These are phyloP conservation scores for Lentinula guzmanii DNA, from an alignment of 768 basidiomycete genomes.

Conservation along the genomic window DNA sequence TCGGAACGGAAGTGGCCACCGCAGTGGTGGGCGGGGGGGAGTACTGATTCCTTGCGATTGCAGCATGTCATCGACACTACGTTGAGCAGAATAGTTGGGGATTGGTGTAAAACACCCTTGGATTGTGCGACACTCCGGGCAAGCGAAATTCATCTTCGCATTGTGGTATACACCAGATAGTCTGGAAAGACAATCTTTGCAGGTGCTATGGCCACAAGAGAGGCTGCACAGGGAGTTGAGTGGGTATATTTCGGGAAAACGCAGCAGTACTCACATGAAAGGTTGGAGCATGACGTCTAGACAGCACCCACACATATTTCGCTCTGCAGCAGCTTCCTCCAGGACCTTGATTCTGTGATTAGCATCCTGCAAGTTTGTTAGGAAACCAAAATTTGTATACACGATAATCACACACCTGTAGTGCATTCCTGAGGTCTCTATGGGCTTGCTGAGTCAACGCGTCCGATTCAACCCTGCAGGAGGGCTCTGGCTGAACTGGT, in stretches of 20 bases:
- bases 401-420: too few species aligned
- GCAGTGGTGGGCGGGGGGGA: neutral
- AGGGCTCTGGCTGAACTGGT: too few species aligned
- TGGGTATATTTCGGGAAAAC: neutral
- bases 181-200: neutral
- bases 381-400: neutral
- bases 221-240: neutral
- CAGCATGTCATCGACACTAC: neutral
- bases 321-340: too few species aligned
- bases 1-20: neutral
- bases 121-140: neutral
- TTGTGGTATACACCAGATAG: neutral
- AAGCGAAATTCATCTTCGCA: neutral
- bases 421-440: too few species aligned
- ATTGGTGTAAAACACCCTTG: neutral
- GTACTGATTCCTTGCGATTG: neutral
- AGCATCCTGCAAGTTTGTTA: neutral
- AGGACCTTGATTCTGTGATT: too few species aligned
- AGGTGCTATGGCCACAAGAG: neutral
- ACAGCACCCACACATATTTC: too few species aligned
- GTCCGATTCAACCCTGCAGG: too few species aligned
- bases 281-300: neutral
- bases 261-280: neutral
- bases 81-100: neutral
- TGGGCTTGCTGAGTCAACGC: too few species aligned